Base-by-base conservation (phyloP, 768 basidiomycete genomes). In the Podaxis sp. region DNA sequence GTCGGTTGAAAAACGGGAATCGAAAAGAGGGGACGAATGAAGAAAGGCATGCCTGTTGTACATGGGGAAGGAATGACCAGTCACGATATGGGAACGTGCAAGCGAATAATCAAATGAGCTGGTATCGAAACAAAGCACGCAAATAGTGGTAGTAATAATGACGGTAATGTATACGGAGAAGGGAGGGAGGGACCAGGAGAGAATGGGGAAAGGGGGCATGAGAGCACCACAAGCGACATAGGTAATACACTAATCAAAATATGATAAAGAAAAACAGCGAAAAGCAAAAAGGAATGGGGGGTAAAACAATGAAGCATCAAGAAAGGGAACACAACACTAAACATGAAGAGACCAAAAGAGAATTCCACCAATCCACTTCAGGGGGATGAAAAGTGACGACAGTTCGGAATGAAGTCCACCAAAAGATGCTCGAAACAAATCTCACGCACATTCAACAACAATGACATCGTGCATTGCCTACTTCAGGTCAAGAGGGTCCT, bases 401-500 rank as follows among this genome's bases (percentile, higher is more conserved):
- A 38, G 53, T 44, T 40, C 28, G 37, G 40, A 48, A 23, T 28
- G 51, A 53, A 56, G 46, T 36, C 38, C 40, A 60, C 28, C 55
- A 42, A 53, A 61, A 28, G 44, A 44, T 38, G 52, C 6, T 44
- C 37, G 54, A 50, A 51, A 55, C 38, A 44, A 53, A 44, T 28
- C 16, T 46, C 32, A 38, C 46, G 23, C 38, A 48, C 44, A 36
- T 54, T 16, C 55, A 48, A 42, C 38, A 38, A 52, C 53, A 13
- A 58, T 60, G 21, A 37, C 55, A 46, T 23, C 60, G 25, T 58
- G 48, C 60, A 50, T 50, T 59, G 59, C 62, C 71, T 67, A 72
- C 62, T 72, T 73, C 69, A 72, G 60, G 57, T 77, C 77, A 66
- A 77, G 62, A 38, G 72, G 70, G 48, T 82, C 81, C 57, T 86